These are phyloP conservation scores for Acanthamoeba royreba DNA, from an alignment of 208 protist species.

Conservation along the genomic window DNA sequence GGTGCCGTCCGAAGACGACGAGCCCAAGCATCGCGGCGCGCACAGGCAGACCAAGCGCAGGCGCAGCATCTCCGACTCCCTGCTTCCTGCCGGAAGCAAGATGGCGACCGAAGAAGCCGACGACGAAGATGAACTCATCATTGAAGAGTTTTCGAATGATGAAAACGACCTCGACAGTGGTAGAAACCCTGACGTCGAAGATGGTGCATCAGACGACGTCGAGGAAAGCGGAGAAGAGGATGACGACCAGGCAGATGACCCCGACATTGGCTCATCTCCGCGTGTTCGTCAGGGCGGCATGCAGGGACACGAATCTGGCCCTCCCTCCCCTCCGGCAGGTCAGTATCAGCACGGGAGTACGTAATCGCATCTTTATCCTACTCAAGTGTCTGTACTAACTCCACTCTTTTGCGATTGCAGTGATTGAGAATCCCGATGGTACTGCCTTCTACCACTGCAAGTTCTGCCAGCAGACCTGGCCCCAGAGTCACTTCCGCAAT, in stretches of 20 bases:
- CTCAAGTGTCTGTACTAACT: background rate
- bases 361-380: background rate
- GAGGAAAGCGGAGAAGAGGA: background rate
- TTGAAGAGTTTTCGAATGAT: background rate
- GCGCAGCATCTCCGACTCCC: constrained; percentile 13
- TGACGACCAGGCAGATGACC: background rate
- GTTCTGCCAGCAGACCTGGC: constrained; percentile 66
- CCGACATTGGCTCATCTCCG: background rate
- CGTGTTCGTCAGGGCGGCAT: background rate
- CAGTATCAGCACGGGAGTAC: background rate
- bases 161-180: background rate
- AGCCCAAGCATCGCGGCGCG: background rate
- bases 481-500: constrained; percentile 60
- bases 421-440: constrained; percentile 7
- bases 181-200: background rate
- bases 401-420: background rate
- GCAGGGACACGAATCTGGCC: background rate
- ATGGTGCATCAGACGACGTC: background rate
- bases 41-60: background rate
- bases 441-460: constrained; percentile 59
- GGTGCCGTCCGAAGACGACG: background rate
- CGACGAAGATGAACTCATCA: background rate
- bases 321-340: background rate
- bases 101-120: background rate
- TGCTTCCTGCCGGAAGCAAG: background rate